Evolutionary conservation across 2,329 filamentous ascomycete genomes (phyloP).

Genomic region (Tolypocladium album): DNA sequence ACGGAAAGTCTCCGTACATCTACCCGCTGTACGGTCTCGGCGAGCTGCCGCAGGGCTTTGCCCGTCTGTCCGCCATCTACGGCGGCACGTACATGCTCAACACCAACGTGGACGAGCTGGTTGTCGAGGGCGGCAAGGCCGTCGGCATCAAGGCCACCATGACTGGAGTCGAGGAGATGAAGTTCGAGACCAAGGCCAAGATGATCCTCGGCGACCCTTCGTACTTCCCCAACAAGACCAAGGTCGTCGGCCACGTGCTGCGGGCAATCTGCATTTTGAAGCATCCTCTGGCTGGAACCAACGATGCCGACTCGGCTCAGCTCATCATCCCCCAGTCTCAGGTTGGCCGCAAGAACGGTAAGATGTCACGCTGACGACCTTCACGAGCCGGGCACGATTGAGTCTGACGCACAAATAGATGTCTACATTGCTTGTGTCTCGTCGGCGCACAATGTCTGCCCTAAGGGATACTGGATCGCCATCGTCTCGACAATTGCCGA

Average conservation of each 20-base stretch:
- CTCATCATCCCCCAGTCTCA: slow-evolving; percentile 97
- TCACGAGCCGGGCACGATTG: not conserved
- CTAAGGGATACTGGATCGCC: slow-evolving; percentile 97
- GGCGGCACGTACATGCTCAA: slow-evolving; percentile 99
- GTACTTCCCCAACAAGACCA: slow-evolving; percentile 87
- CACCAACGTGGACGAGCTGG: slow-evolving; percentile 81
- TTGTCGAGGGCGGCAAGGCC: slow-evolving; percentile 79
- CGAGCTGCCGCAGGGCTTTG: slow-evolving; percentile 95
- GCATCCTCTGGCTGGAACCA: slow-evolving; percentile 85
- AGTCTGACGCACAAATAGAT: slow-evolving; percentile 40
- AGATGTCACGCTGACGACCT: slow-evolving; percentile 13
- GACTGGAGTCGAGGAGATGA: slow-evolving; percentile 82
- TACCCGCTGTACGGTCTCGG: slow-evolving; percentile 96
- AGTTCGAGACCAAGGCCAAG: slow-evolving; percentile 91
- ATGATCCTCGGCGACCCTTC: slow-evolving; percentile 94
- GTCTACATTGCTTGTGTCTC: slow-evolving; percentile 97
- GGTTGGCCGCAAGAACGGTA: slow-evolving; percentile 91
- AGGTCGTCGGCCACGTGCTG: slow-evolving; percentile 78
- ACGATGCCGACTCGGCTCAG: slow-evolving; percentile 80
- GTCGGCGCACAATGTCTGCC: slow-evolving; percentile 93
- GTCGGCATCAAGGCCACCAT: slow-evolving; percentile 95
- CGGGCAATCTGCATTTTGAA: slow-evolving; percentile 97
- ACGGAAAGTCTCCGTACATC: slow-evolving; percentile 98
- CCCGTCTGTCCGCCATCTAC: slow-evolving; percentile 94
- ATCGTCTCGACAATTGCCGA: slow-evolving; percentile 98